Evolutionary conservation across 202 grass and related monocot genomes (phyloP).

Genomic region (Saccharum hybrid): DNA sequence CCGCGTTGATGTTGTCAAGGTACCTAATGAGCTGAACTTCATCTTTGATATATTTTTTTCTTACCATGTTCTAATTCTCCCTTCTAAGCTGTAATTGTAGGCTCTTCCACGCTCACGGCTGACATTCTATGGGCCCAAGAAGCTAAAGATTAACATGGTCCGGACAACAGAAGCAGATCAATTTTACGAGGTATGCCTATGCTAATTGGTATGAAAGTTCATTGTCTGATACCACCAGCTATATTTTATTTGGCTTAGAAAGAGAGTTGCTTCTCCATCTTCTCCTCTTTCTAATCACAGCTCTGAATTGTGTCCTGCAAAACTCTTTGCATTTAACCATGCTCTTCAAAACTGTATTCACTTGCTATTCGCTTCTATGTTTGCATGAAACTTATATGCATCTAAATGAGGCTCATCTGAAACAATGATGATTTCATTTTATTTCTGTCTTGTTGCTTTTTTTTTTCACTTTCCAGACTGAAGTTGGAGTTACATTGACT

Average conservation of each 20-base stretch:
- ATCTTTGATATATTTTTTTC: background rate
- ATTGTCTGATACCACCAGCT: background rate
- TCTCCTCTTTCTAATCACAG: background rate
- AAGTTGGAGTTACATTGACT: slow-evolving; percentile 80
- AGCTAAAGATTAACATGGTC: slow-evolving; percentile 67
- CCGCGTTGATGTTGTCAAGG: slow-evolving; percentile 84
- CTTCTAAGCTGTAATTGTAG: slow-evolving; percentile 39
- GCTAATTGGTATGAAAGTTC: background rate
- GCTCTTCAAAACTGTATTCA: background rate
- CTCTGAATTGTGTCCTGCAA: background rate
- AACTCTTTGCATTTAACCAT: background rate
- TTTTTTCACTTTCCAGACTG: slow-evolving; percentile 53
- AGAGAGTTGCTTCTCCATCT: background rate
- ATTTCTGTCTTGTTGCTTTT: background rate
- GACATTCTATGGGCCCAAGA: slow-evolving; percentile 93
- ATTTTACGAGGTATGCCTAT: slow-evolving; percentile 60
- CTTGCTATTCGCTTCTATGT: background rate
- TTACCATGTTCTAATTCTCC: background rate
- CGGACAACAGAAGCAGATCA: slow-evolving; percentile 72
- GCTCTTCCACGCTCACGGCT: slow-evolving; percentile 67
- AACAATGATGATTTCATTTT: slow-evolving; percentile 11
- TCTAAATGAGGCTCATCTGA: background rate
- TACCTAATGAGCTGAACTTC: slow-evolving; percentile 38
- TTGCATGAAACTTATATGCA: slow-evolving; percentile 18
- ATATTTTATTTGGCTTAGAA: slow-evolving; percentile 12